phyloP scores from a whole-genome alignment of 148 eudicot genomes.

The Chenopodium berlandieri region DNA sequence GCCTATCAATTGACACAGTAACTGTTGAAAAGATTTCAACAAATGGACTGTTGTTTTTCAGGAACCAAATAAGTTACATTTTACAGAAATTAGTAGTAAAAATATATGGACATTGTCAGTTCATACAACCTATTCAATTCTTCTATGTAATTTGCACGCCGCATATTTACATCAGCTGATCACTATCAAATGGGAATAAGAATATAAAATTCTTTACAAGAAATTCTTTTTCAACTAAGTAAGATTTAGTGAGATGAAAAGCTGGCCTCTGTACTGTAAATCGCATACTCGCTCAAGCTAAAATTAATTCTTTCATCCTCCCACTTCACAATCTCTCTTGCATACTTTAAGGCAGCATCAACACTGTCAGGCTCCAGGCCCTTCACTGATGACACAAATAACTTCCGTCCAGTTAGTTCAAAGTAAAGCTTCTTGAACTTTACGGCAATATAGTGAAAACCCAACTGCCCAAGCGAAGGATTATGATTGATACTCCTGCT shows the following conservation, averaged over 20 bases:
- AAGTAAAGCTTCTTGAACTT: conserved; percentile 89
- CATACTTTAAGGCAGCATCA: conserved; percentile 72
- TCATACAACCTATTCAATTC: conserved; percentile 28
- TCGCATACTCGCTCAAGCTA: conserved; percentile 64
- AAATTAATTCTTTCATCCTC: conserved; percentile 76
- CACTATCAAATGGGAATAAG: conserved; percentile 23
- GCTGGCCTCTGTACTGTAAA: conserved; percentile 73
- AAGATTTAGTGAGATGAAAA: conserved; percentile 38
- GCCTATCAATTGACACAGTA: not conserved
- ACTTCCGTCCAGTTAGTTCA: conserved; percentile 64
- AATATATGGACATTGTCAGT: conserved; percentile 24
- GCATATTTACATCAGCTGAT: conserved; percentile 31
- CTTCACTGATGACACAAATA: conserved; percentile 73
- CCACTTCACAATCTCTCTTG: conserved; percentile 86
- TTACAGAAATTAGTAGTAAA: conserved; percentile 7
- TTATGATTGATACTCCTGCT: conserved; percentile 56
- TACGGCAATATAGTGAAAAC: conserved; percentile 75
- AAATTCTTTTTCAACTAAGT: not conserved
- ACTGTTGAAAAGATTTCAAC: not conserved
- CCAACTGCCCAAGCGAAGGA: conserved; percentile 81
- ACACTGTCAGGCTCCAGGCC: conserved; percentile 81
- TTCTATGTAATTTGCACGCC: conserved; percentile 13
- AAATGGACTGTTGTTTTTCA: not conserved
- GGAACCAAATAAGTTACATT: not conserved
- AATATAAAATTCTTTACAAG: conserved; percentile 19